Conservation (phyloP, 441 rosid genomes). For the Gossypium gossypioides region DNA sequence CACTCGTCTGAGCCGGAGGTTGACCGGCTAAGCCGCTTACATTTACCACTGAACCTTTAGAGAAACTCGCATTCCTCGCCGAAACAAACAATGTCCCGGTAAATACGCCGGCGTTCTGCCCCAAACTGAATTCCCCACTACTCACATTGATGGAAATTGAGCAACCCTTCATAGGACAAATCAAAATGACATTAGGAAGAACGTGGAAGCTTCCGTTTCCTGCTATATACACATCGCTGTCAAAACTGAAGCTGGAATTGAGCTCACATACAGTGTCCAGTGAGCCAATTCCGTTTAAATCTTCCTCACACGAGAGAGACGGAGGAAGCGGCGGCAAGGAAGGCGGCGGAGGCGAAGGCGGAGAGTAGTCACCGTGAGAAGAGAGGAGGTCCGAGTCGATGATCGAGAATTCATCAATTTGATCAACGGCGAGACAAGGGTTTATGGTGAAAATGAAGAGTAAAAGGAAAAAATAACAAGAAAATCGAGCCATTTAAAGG, state of each 20-base stretch:
- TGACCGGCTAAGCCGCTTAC: constrained; percentile 54
- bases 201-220: constrained; percentile 47
- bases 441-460: constrained; percentile 4
- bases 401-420: constrained; percentile 22
- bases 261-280: constrained; percentile 48
- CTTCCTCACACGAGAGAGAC: constrained; percentile 39
- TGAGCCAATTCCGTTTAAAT: constrained; percentile 51
- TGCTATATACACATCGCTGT: constrained; percentile 34
- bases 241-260: constrained; percentile 34
- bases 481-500: constrained; percentile 21
- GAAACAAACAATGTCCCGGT: constrained; percentile 41
- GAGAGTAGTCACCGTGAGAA: constrained; percentile 38
- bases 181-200: constrained; percentile 34
- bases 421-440: constrained; percentile 14
- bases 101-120: constrained; percentile 22
- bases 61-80: constrained; percentile 36
- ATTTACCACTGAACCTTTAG: constrained; percentile 37
- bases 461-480: background rate
- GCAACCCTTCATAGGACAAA: constrained; percentile 42
- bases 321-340: constrained; percentile 39
- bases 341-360: constrained; percentile 47
- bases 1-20: constrained; percentile 65
- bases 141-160: constrained; percentile 38
- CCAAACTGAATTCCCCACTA: constrained; percentile 36
- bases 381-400: constrained; percentile 19